Percentiles rank a stretch among this genome's conserved stretches.
These are phyloP conservation scores for Suillus sp. DNA, from an alignment of 768 basidiomycete species.

Conservation along the genomic window DNA sequence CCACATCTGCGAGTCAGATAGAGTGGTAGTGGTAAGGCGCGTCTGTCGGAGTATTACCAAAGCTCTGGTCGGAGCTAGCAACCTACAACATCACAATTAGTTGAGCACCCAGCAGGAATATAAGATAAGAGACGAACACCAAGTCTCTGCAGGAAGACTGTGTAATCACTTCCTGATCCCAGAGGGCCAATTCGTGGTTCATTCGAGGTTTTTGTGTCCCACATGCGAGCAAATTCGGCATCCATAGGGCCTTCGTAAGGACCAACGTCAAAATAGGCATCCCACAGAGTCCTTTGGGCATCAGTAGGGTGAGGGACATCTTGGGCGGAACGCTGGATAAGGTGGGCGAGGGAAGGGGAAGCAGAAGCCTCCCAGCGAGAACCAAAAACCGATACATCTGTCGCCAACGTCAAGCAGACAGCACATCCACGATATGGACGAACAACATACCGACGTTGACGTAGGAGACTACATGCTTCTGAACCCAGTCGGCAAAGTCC, in stretches of 20 bases:
- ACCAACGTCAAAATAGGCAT: conserved; percentile 56
- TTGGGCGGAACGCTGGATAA: conserved; percentile 54
- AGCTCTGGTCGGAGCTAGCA: conserved; percentile 37
- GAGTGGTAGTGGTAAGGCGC: conserved; percentile 77
- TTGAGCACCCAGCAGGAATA: not conserved
- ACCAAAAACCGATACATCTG: conserved; percentile 57
- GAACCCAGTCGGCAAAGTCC: conserved; percentile 84
- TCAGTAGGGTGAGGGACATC: conserved; percentile 60
- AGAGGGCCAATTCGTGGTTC: conserved; percentile 47
- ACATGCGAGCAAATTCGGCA: conserved; percentile 42
- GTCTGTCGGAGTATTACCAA: conserved; percentile 45
- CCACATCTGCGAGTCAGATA: conserved; percentile 73
- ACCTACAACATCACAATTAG: conserved; percentile 25
- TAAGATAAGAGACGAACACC: conserved; percentile 46
- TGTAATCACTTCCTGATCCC: conserved; percentile 91
- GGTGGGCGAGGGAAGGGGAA: conserved; percentile 68
- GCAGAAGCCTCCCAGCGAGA: conserved; percentile 51
- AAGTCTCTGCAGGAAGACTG: conserved; percentile 84
- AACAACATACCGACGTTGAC: conserved; percentile 66
- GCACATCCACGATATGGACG: conserved; percentile 8
- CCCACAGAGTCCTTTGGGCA: conserved; percentile 55
- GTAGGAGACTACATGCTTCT: conserved; percentile 80
- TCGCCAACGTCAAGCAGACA: conserved; percentile 9
- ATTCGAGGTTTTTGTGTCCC: conserved; percentile 38
- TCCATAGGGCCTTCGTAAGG: conserved; percentile 47